Conservation (phyloP, 371 early-diverging fungal species). For the Batrachochytrium dendrobatidis region DNA sequence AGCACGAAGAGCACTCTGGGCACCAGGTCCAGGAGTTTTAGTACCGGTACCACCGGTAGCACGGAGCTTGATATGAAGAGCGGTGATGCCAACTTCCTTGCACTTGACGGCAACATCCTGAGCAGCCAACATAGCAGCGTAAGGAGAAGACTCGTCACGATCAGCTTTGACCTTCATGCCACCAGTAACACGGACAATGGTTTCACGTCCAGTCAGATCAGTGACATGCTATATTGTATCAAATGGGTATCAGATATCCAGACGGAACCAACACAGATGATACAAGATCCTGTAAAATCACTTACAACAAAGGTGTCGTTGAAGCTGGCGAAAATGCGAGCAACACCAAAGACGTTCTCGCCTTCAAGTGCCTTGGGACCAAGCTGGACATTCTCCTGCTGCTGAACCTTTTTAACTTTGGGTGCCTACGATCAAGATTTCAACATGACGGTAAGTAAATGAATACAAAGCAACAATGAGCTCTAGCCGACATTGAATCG, state of each 20-base stretch:
- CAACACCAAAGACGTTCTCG: conserved; percentile 99
- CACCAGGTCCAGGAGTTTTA: conserved; percentile 99
- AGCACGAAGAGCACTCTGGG: conserved; percentile 99
- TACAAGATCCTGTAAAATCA: conserved; percentile 1
- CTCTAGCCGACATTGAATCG: no score
- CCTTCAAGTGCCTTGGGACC: conserved; percentile 98
- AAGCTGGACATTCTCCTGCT: conserved; percentile 77
- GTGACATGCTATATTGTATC: conserved; percentile 75
- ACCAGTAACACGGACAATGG: conserved; percentile 99
- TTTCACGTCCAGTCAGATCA: conserved; percentile 99
- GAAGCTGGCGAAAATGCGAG: conserved; percentile 99
- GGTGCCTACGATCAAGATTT: conserved; percentile 19
- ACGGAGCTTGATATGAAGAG: conserved; percentile 99
- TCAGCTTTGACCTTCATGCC: conserved; percentile 99
- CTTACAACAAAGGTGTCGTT: conserved; percentile 95
- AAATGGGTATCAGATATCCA: background rate
- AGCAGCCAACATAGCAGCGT: conserved; percentile 99
- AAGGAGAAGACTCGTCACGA: conserved; percentile 99
- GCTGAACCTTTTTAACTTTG: conserved; percentile 26
- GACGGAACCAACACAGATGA: background rate
- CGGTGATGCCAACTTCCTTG: conserved; percentile 99
- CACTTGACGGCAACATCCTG: conserved; percentile 99
- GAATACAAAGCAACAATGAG: background rate
- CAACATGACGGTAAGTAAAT: background rate
- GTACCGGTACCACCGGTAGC: conserved; percentile 99